phyloP scores from a whole-genome alignment of 164 flowering plant genomes.

The Warburgia ugandensis region DNA sequence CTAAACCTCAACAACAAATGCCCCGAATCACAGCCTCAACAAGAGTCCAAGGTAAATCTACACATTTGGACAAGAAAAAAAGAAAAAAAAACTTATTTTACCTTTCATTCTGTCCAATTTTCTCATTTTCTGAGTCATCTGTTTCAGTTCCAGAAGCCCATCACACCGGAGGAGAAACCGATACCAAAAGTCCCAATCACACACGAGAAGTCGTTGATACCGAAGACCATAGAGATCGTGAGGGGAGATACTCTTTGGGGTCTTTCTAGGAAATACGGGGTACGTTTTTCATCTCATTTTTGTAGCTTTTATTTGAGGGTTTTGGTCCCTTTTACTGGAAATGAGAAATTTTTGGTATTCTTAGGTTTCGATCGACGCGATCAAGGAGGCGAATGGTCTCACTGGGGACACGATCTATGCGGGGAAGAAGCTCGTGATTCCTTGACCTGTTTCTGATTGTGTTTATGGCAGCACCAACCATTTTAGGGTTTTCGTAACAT shows the following conservation, averaged over 20 bases:
- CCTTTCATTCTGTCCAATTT: too few relatives aligned
- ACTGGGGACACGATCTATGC: constrained; percentile 32
- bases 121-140: too few relatives aligned
- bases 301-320: not conserved
- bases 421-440: constrained; percentile 41
- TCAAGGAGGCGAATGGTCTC: constrained; percentile 42
- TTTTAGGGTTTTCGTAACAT: too few relatives aligned
- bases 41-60: constrained; percentile 10
- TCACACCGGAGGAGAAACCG: too few relatives aligned
- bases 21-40: not conserved
- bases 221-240: constrained; percentile 26
- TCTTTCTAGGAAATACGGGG: constrained; percentile 40
- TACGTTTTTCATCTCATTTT: constrained; percentile 2
- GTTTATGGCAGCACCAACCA: too few relatives aligned
- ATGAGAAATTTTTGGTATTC: not conserved
- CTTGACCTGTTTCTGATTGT: constrained; percentile 18
- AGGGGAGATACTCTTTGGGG: constrained; percentile 53
- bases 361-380: constrained; percentile 36
- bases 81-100: not conserved
- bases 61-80: not conserved
- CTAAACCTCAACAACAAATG: constrained; percentile 23
- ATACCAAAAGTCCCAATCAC: not conserved
- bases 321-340: not conserved
- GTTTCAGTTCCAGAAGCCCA: not conserved
- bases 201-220: not conserved